phyloP scores from a whole-genome alignment of 2,329 filamentous ascomycete species.

The Ceratocystis colombiana region DNA sequence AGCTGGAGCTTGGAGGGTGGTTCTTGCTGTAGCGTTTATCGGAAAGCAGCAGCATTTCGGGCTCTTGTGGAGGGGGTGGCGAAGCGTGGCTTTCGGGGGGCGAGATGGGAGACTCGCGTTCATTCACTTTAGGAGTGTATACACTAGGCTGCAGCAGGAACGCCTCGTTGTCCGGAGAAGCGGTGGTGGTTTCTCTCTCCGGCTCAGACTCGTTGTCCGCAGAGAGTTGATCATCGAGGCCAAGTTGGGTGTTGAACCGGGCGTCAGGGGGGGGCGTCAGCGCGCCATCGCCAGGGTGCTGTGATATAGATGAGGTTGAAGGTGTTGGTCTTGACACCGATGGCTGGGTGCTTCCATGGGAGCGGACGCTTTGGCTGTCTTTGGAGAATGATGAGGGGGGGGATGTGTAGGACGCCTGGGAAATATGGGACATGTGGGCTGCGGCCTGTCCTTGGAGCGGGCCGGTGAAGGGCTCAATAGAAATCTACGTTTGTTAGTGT shows the following conservation, averaged over 20 bases:
- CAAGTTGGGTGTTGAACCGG: constrained; percentile 12
- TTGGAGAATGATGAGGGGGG: constrained; percentile 18
- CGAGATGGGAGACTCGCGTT: constrained; percentile 35
- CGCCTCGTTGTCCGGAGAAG: constrained; percentile 15
- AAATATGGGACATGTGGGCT: constrained; percentile 22
- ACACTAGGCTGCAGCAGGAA: constrained; percentile 49
- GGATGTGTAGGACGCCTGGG: constrained; percentile 21
- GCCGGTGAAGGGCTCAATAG: constrained; percentile 21
- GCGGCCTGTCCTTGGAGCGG: constrained; percentile 21
- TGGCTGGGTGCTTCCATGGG: constrained; percentile 18
- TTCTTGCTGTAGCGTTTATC: constrained; percentile 26
- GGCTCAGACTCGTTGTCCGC: constrained; percentile 12
- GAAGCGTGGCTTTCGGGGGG: constrained; percentile 38
- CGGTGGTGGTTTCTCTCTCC: constrained; percentile 8
- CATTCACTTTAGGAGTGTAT: constrained; percentile 45
- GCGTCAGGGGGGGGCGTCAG: constrained; percentile 23
- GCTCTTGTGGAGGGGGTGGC: constrained; percentile 16
- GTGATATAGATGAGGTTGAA: constrained; percentile 17
- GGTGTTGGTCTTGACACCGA: constrained; percentile 18
- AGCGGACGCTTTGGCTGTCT: constrained; percentile 21
- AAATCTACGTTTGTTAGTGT: constrained; percentile 17
- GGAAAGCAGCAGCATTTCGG: constrained; percentile 21
- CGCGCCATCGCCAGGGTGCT: constrained; percentile 20
- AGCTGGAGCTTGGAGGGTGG: constrained; percentile 21
- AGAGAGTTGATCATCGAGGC: constrained; percentile 20